Base-by-base conservation (phyloP, 257 asterid genomes). In the Leonotis leonurus region DNA sequence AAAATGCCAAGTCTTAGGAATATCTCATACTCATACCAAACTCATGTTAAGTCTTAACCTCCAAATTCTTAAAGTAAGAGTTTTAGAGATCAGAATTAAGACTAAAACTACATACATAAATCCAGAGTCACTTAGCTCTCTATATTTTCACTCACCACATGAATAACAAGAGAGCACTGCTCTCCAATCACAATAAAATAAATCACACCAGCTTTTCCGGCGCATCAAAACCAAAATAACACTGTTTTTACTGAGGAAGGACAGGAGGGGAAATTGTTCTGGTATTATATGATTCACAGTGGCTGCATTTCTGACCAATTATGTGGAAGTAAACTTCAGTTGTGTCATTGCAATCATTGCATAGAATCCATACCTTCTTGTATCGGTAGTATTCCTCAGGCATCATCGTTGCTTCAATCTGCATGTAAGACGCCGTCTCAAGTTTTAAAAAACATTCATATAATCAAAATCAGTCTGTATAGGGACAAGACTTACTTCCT, bases 281-380 rank as follows among this genome's bases (percentile, higher is more conserved):
- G 7, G 99, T 93, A 46, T 93, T 93, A 64, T 89, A 93, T 8
- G 99, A 93, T 53, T 72, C 77, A 56, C 96, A 93, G 62, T 93
- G 97, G 72, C 87, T 75, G 82, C 99, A 89, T 67, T 89, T 93
- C 75, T 87, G 94, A 39, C 97, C 97, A 5, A 93, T 80, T 43
- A 92, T 81, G 65, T 92, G 96, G 88, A 86, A 93, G 74, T 72
- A 85, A 3, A 89, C 96, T 67, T 93, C 97, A 2, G 95, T 89
- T 0, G 99, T 85, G 61, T 85, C 96, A 16, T 87, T 85, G 82
- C 99, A 93, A 75, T 93, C 99, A 9, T 93, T 89, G 68, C 99
- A 93, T 10, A 93, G 76, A 71, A 93, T 85, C 97, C 99, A 93
- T 26, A 86, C 99, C 97, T 85, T 93, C 82, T 82, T 87, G 70